Conservation (phyloP, 768 basidiomycete genomes). For the Serendipita indica region DNA sequence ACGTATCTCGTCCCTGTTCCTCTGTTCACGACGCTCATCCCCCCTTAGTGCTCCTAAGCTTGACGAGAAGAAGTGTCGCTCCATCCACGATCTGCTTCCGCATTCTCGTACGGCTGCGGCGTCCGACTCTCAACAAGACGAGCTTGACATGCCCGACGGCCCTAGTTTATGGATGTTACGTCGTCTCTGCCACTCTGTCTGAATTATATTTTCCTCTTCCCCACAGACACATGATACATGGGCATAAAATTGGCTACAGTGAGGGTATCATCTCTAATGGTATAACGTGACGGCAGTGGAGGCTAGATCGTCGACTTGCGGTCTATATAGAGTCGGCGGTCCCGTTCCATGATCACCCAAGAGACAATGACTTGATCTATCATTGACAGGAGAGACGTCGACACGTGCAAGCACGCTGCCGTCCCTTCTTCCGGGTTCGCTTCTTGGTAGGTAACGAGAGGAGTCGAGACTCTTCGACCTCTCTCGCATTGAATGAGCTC, state of each 20-base stretch:
- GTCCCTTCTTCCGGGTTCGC: background rate
- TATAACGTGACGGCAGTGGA: background rate
- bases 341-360: slow-evolving; percentile 9
- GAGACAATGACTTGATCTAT: slow-evolving; percentile 7
- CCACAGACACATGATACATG: background rate
- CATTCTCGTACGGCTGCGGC: background rate
- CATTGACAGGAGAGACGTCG: background rate
- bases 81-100: background rate
- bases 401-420: background rate
- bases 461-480: background rate
- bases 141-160: background rate
- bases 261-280: background rate
- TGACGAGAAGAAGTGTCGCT: background rate
- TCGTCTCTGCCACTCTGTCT: background rate
- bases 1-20: background rate
- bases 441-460: background rate
- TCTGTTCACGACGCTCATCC: background rate
- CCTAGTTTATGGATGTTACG: slow-evolving; percentile 5
- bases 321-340: background rate
- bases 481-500: slow-evolving; percentile 7
- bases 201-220: background rate
- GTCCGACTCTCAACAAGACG: background rate
- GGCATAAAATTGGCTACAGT: background rate
- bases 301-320: background rate
- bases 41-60: background rate